Percentiles rank a stretch among this genome's conserved stretches.
These are phyloP conservation scores for Suhomyces bokatorum DNA, from an alignment of 1,139 yeast genomes.

Conservation along the genomic window DNA sequence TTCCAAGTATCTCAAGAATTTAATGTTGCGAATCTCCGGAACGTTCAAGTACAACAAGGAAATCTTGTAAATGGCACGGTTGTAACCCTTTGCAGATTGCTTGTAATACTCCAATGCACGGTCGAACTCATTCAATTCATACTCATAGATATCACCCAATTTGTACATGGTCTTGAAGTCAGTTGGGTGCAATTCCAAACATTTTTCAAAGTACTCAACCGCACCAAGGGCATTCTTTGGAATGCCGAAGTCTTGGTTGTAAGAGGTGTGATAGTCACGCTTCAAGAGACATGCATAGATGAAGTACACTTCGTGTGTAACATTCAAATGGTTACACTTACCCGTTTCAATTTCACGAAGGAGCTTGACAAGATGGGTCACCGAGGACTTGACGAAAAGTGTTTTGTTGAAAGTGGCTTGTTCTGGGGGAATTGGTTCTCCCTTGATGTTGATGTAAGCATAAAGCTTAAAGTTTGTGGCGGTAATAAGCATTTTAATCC, in stretches of 20 bases:
- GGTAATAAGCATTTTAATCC: constrained; percentile 47
- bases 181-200: constrained; percentile 34
- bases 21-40: constrained; percentile 36
- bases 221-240: constrained; percentile 34
- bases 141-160: constrained; percentile 45
- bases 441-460: constrained; percentile 46
- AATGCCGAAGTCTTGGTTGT: constrained; percentile 41
- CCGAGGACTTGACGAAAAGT: constrained; percentile 42
- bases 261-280: constrained; percentile 34
- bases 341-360: constrained; percentile 36
- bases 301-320: constrained; percentile 30
- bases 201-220: constrained; percentile 34
- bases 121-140: constrained; percentile 33
- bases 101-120: constrained; percentile 39
- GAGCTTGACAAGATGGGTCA: constrained; percentile 41
- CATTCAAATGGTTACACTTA: constrained; percentile 24
- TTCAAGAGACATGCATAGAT: constrained; percentile 44
- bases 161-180: constrained; percentile 40
- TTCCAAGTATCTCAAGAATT: constrained; percentile 39
- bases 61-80: constrained; percentile 45
- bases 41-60: constrained; percentile 41
- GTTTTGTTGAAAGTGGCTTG: constrained; percentile 35
- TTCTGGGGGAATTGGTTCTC: constrained; percentile 39
- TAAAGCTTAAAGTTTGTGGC: constrained; percentile 45
- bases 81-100: constrained; percentile 46